A percentile compares a stretch with the other conserved stretches of the same genome.
Conservation (phyloP, 176 grass and related monocot genomes). For the Carex scoparia region DNA sequence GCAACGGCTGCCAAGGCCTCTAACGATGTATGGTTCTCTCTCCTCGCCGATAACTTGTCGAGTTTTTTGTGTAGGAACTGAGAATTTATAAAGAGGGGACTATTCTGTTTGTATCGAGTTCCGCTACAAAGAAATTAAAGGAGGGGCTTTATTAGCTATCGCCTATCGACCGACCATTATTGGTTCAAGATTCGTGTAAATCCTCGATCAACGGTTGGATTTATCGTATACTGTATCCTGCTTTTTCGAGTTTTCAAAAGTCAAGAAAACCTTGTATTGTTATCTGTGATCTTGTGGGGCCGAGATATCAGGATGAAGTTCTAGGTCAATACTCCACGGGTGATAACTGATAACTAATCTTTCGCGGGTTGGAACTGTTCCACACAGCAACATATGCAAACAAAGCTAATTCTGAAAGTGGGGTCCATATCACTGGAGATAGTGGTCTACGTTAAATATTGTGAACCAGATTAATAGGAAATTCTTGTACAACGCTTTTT, state of each 20-base stretch:
- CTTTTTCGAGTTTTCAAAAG: not conserved
- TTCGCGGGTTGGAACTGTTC: not conserved
- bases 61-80: not conserved
- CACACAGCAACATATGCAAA: not conserved
- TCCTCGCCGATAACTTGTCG: not conserved
- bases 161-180: not conserved
- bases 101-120: not conserved
- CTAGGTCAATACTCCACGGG: not conserved
- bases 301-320: not conserved
- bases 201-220: not conserved
- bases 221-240: not conserved
- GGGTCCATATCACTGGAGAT: not conserved
- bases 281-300: not conserved
- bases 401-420: not conserved
- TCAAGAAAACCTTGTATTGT: too few relatives aligned
- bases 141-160: not conserved
- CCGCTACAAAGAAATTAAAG: not conserved
- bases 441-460: not conserved
- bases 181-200: not conserved
- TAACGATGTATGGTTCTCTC: not conserved
- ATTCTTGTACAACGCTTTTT: not conserved
- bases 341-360: not conserved
- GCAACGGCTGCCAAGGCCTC: not conserved
- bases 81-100: not conserved
- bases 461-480: conserved; percentile 10